These are phyloP conservation scores for Leptographium radiaticola DNA, from an alignment of 2,329 filamentous ascomycete genomes.

Conservation along the genomic window DNA sequence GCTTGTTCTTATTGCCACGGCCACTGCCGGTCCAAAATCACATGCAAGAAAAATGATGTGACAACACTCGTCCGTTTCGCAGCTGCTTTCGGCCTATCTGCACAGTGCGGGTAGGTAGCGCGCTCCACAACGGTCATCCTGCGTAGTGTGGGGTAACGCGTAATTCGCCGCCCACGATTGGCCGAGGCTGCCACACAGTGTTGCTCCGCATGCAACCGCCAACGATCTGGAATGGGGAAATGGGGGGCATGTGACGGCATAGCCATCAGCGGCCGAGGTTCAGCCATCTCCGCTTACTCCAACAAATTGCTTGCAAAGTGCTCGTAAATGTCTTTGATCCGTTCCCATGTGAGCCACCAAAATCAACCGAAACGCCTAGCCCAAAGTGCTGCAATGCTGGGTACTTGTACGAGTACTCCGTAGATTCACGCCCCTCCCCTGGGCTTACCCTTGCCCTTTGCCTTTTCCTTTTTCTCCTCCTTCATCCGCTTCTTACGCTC, in stretches of 20 bases:
- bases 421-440: slow-evolving; percentile 40
- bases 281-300: neutral
- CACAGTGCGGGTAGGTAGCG: neutral
- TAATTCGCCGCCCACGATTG: neutral
- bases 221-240: neutral
- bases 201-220: neutral
- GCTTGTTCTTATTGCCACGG: neutral
- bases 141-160: neutral
- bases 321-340: too few relatives aligned
- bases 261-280: neutral
- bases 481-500: slow-evolving; percentile 94
- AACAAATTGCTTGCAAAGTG: too few relatives aligned
- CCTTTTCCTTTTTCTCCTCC: slow-evolving; percentile 90
- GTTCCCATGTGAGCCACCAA: too few relatives aligned
- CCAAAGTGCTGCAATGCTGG: neutral
- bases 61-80: neutral
- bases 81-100: neutral
- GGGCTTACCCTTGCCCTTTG: slow-evolving; percentile 77
- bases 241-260: neutral
- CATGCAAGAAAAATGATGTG: neutral
- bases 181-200: neutral
- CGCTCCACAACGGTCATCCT: too few relatives aligned
- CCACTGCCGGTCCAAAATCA: neutral
- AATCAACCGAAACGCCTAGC: neutral
- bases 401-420: neutral